Conservation (phyloP, 2,329 filamentous ascomycete genomes). For the Microdochium nivale region DNA sequence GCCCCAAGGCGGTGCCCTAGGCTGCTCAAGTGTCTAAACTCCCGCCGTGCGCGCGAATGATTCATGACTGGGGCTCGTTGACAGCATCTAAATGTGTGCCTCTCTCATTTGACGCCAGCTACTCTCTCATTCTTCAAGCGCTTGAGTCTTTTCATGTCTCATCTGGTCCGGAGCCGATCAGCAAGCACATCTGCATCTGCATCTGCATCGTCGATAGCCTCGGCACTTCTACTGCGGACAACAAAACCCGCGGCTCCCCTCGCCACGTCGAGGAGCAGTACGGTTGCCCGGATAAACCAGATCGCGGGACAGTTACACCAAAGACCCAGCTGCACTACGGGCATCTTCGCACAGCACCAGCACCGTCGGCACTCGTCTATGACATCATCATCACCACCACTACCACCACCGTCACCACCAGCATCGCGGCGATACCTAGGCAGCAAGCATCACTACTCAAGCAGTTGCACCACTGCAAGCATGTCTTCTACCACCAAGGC, state of each 20-base stretch:
- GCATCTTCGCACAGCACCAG: not conserved
- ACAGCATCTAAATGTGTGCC: too few species aligned
- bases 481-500: slow-evolving; percentile 9
- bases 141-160: not conserved
- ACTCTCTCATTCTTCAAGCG: too few species aligned
- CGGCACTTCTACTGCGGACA: not conserved
- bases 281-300: not conserved
- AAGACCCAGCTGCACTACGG: not conserved
- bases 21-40: too few species aligned
- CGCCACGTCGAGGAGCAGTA: not conserved
- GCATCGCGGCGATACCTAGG: slow-evolving; percentile 8
- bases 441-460: not conserved
- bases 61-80: too few species aligned
- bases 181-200: not conserved
- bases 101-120: too few species aligned
- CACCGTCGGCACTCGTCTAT: not conserved
- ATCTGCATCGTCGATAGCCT: not conserved
- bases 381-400: slow-evolving; percentile 1
- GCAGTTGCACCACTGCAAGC: slow-evolving; percentile 4
- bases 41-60: too few species aligned
- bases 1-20: too few species aligned
- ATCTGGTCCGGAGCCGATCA: not conserved
- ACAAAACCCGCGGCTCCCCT: not conserved
- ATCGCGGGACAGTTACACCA: not conserved
- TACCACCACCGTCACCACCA: slow-evolving; percentile 3